Conservation (phyloP, 352 stramenopile species). For the Globisporangium acanthophoron region DNA sequence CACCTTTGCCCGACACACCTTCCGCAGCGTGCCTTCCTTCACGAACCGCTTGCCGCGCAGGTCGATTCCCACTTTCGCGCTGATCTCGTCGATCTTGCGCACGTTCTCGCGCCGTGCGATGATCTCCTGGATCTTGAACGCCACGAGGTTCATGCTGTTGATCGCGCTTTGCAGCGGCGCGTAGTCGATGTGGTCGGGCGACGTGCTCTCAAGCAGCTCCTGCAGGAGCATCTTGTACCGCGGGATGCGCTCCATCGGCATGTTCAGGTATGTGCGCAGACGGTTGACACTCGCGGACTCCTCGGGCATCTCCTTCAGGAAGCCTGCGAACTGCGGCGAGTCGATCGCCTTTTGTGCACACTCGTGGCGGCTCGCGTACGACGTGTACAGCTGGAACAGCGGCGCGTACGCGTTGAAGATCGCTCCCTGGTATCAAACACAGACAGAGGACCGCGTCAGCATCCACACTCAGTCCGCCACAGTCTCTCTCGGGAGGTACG, state of each 20-base stretch:
- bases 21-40: constrained; percentile 73
- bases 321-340: constrained; percentile 64
- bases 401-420: constrained; percentile 86
- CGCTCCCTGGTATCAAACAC: constrained; percentile 37
- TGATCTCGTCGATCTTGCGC: constrained; percentile 53
- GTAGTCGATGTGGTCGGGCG: constrained; percentile 67
- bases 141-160: constrained; percentile 66
- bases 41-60: constrained; percentile 60
- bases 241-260: constrained; percentile 83
- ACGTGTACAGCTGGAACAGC: constrained; percentile 82
- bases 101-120: constrained; percentile 67
- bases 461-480: background rate
- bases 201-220: constrained; percentile 65
- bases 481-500: background rate
- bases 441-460: background rate
- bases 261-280: constrained; percentile 75
- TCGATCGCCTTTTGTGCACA: constrained; percentile 61
- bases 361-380: constrained; percentile 78
- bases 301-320: constrained; percentile 65
- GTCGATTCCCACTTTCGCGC: constrained; percentile 61
- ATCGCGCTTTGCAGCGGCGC: constrained; percentile 66
- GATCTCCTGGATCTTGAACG: constrained; percentile 77
- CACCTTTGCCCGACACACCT: constrained; percentile 82
- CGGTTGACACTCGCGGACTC: constrained; percentile 49
- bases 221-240: constrained; percentile 82